phyloP scores from a whole-genome alignment of 2,329 filamentous ascomycete species.

The Epichloe sibirici region DNA sequence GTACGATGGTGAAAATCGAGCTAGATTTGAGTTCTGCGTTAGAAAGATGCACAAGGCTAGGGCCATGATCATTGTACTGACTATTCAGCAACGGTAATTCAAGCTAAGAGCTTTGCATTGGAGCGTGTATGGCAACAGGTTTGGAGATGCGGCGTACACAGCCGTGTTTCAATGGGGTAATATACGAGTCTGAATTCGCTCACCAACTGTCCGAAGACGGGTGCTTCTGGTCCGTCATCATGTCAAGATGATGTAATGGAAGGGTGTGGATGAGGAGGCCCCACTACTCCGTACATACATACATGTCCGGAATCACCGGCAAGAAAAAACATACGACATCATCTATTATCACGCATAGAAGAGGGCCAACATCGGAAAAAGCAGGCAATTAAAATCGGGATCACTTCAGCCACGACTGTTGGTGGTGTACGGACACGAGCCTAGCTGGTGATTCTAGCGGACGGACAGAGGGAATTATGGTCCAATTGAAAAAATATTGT shows the following conservation, averaged over 20 bases:
- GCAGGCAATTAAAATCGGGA: background rate
- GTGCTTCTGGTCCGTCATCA: background rate
- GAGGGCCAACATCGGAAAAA: background rate
- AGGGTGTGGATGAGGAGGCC: background rate
- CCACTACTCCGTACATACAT: too few species aligned
- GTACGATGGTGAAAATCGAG: background rate
- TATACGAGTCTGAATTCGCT: too few species aligned
- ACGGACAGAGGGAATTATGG: background rate
- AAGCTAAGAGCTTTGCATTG: too few species aligned
- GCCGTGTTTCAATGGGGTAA: too few species aligned
- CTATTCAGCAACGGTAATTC: too few species aligned
- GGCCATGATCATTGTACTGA: too few species aligned
- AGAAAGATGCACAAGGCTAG: background rate
- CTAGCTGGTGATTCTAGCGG: background rate
- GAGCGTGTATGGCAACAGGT: too few species aligned
- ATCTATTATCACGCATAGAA: background rate
- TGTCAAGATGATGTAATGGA: conserved; percentile 8
- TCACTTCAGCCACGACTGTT: background rate
- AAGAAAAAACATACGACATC: background rate
- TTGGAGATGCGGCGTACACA: too few species aligned
- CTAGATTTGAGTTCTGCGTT: background rate
- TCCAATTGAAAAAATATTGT: background rate
- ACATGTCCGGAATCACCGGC: too few species aligned
- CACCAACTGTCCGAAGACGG: background rate
- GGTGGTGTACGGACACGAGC: background rate